Percentiles rank a stretch among this genome's conserved stretches.
Conservation (phyloP, 2,329 filamentous ascomycete species). For the Trichoderma afroharzianum region DNA sequence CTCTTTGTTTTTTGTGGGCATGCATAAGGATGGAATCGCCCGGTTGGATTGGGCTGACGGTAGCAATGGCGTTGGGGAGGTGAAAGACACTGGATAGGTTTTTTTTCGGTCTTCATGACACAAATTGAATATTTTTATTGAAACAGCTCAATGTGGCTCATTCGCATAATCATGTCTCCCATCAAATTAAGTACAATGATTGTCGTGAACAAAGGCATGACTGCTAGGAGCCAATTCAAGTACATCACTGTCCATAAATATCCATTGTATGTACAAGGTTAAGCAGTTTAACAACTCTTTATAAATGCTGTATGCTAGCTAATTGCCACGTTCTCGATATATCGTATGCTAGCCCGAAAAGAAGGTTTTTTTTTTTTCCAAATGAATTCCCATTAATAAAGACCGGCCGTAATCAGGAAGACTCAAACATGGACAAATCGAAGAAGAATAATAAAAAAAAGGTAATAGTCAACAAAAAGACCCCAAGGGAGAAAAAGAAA, state of each 20-base stretch:
- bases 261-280: too few species aligned
- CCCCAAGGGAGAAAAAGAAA: background rate
- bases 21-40: conserved; percentile 2
- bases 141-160: background rate
- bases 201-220: background rate
- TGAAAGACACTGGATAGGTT: background rate
- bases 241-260: too few species aligned
- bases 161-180: background rate
- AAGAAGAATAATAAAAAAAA: background rate
- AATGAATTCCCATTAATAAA: background rate
- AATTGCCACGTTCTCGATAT: background rate
- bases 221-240: too few species aligned
- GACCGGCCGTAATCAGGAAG: background rate
- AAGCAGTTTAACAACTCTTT: background rate
- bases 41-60: background rate
- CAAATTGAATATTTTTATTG: background rate
- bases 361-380: background rate
- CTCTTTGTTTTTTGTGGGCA: background rate
- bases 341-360: background rate
- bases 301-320: background rate
- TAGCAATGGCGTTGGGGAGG: conserved; percentile 8
- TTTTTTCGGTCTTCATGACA: background rate
- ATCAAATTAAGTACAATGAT: background rate
- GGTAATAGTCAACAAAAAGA: background rate
- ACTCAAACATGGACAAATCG: background rate